Evolutionary conservation across 1,284 basidiomycete genomes (phyloP).

Genomic region (Crucibulum cyathiforme): DNA sequence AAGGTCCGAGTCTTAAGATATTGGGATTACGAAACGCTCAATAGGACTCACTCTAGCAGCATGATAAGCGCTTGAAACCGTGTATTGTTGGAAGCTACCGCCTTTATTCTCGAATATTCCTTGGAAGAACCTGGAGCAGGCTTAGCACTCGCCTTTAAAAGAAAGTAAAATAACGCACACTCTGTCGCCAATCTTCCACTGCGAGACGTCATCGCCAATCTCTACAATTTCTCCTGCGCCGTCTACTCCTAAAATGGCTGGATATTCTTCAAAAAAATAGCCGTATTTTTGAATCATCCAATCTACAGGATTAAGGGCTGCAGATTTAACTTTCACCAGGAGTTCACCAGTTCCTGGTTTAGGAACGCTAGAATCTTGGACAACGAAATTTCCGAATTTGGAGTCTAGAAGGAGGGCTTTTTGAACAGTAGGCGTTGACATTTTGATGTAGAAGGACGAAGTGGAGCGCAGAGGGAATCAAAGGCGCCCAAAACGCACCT

Average conservation of each 20-base stretch:
- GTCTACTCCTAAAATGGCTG: constrained; percentile 51
- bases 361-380: constrained; percentile 31
- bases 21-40: too few relatives aligned
- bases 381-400: constrained; percentile 12
- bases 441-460: too few relatives aligned
- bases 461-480: too few relatives aligned
- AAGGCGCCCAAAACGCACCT: too few relatives aligned
- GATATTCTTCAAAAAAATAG: constrained; percentile 23
- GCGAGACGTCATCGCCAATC: constrained; percentile 32
- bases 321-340: constrained; percentile 47
- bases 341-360: constrained; percentile 47
- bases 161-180: background rate
- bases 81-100: background rate
- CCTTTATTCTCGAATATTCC: background rate
- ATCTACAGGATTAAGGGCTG: constrained; percentile 54
- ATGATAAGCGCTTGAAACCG: too few relatives aligned
- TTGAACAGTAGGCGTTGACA: constrained; percentile 6
- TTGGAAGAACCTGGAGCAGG: background rate
- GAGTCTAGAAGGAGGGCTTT: constrained; percentile 24
- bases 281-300: constrained; percentile 44
- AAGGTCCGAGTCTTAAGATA: too few relatives aligned
- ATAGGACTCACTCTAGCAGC: too few relatives aligned
- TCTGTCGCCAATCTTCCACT: background rate
- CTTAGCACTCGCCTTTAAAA: background rate
- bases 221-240: constrained; percentile 50